Base-by-base conservation (phyloP, 805 yeast species). In the Pichia nanzhaoensis region DNA sequence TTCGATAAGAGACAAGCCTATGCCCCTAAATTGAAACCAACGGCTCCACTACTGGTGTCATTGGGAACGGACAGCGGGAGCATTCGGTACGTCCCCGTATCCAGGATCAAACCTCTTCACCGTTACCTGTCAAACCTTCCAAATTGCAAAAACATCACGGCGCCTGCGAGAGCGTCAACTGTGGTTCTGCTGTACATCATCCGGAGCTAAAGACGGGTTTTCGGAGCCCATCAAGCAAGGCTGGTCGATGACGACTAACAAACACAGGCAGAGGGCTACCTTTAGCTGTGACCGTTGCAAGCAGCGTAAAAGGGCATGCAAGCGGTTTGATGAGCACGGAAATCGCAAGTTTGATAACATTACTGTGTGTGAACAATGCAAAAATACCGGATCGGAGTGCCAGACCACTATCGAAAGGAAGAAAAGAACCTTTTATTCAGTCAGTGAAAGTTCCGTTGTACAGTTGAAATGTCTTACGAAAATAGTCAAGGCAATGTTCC, bases 251-350 rank as follows among this genome's bases (percentile, higher is more conserved):
- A 14, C 14, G 33, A 13, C 33, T 14, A 14, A 30, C n/a, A 10
- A 30, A 30, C 14, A 21, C 30, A 39, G 28, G n/a, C 38, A 45
- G 18, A 19, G 70, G 38, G 69, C 69, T 0, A 55, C 59, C 5
- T 64, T 51, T 47, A 56, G 64, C 21, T 67, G 71, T 46, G 70
- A 67, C 46, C 53, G 67, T 14, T 67, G 71, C 48, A 66, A 65
- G 50, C 34, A 50, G 12, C 55, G 64, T 37, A 67, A 67, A 53
- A 55, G 64, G 43, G 63, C 59, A 14, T 67, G 71, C 46, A 52
- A 55, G 24, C 42, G 70, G 22, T 47, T 52, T 13, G 53, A 50
- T 8, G 51, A 52, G 3, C 12, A 28, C 1, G 53, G 53, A 10
- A 51, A 44, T n/a, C 37, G 47, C 35, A 41, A 45, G 31, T 61